Evolutionary conservation across 306 rosid species (phyloP).

Genomic region (Rubus parviflorus): DNA sequence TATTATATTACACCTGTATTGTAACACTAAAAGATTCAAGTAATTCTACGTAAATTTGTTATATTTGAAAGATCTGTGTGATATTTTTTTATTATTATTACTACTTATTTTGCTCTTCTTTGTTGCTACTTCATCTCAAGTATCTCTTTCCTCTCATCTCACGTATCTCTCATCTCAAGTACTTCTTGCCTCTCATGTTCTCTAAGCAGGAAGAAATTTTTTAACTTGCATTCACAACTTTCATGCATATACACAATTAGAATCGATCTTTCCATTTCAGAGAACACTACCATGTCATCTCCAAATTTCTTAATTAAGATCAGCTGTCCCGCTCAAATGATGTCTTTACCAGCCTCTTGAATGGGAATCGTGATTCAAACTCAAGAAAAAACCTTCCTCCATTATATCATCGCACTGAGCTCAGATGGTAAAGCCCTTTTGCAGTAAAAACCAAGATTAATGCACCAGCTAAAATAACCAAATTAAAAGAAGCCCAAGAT

Average conservation of each 20-base stretch:
- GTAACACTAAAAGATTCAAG: neutral
- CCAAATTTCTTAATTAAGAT: too few relatives aligned
- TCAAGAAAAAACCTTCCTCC: too few relatives aligned
- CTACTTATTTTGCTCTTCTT: neutral
- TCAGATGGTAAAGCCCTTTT: neutral
- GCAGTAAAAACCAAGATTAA: neutral
- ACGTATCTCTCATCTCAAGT: too few relatives aligned
- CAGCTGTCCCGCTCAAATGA: too few relatives aligned
- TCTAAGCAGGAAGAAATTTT: neutral
- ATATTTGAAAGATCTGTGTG: neutral
- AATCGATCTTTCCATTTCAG: neutral
- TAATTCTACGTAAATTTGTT: neutral
- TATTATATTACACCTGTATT: neutral
- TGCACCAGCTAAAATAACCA: neutral
- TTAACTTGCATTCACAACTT: neutral
- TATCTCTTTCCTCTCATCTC: too few relatives aligned
- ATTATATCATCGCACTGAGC: too few relatives aligned
- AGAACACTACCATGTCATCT: too few relatives aligned
- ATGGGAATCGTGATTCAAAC: too few relatives aligned
- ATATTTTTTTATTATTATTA: too few relatives aligned
- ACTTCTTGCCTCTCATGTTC: too few relatives aligned
- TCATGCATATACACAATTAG: neutral
- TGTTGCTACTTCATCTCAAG: neutral
- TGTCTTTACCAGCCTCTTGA: too few relatives aligned
- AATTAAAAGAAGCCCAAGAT: neutral